Evolutionary conservation across 208 protist species (phyloP).

Genomic region (Trypanosomatidae sp.): DNA sequence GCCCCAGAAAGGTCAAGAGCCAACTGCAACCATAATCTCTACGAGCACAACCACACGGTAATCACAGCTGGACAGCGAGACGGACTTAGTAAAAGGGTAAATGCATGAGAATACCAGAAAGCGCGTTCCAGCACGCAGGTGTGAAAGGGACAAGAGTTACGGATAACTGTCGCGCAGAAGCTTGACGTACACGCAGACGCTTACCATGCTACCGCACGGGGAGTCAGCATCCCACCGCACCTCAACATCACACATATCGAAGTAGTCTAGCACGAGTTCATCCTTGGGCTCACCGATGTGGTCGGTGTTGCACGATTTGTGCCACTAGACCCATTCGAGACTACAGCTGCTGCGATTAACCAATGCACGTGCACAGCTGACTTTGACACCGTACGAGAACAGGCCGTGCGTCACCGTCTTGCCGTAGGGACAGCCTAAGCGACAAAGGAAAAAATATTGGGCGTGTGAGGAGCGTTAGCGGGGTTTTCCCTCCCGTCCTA

Average conservation of each 20-base stretch:
- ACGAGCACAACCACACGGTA: background rate
- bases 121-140: background rate
- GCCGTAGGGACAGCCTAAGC: conserved; percentile 43
- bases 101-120: background rate
- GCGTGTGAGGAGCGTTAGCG: background rate
- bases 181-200: conserved; percentile 47
- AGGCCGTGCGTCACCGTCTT: conserved; percentile 22
- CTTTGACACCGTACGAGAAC: conserved; percentile 9
- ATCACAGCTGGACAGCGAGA: background rate
- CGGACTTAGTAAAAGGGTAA: background rate
- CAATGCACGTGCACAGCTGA: conserved; percentile 18
- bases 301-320: conserved; percentile 9
- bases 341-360: conserved; percentile 31
- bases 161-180: conserved; percentile 8
- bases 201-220: conserved; percentile 17
- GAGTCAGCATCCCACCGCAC: conserved; percentile 11
- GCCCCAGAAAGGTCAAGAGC: background rate
- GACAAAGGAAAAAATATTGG: conserved; percentile 26
- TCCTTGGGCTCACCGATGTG: conserved; percentile 33
- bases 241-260: conserved; percentile 10
- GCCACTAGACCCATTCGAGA: conserved; percentile 37
- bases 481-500: conserved; percentile 10
- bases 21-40: background rate
- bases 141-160: background rate
- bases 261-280: conserved; percentile 56